These are phyloP conservation scores for Salix brachista DNA, from an alignment of 345 rosid species.

Conservation along the genomic window DNA sequence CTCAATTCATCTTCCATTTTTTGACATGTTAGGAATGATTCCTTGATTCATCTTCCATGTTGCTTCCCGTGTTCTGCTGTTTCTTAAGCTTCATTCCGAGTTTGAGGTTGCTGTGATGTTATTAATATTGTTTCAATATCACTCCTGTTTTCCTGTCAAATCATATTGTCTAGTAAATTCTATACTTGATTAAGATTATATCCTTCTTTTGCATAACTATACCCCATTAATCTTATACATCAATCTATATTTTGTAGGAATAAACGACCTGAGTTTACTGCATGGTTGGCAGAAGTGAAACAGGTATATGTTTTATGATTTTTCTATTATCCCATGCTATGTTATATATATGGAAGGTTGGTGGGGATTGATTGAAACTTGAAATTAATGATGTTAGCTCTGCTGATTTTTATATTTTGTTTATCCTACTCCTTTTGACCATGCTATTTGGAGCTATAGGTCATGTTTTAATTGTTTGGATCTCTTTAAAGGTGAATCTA, in stretches of 20 bases:
- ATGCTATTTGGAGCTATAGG: not conserved
- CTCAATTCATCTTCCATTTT: not conserved
- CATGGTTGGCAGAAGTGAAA: slow-evolving; percentile 91
- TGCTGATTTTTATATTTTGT: not conserved
- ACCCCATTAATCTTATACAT: not conserved
- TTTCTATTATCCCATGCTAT: not conserved
- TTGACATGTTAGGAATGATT: not conserved
- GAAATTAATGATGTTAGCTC: too few relatives aligned
- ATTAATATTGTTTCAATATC: not conserved
- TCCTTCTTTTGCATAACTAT: not conserved
- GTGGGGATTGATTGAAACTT: too few relatives aligned
- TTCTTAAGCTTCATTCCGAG: not conserved
- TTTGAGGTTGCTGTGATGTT: not conserved
- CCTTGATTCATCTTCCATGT: not conserved
- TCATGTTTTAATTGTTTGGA: slow-evolving; percentile 6
- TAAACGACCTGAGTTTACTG: slow-evolving; percentile 96
- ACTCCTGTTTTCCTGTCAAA: not conserved
- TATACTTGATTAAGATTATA: not conserved
- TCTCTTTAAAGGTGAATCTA: slow-evolving; percentile 61
- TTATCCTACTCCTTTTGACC: not conserved
- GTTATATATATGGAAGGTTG: too few relatives aligned
- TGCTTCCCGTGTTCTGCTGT: not conserved
- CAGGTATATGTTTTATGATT: slow-evolving; percentile 43
- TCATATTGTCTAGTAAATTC: not conserved
- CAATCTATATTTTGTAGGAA: slow-evolving; percentile 45